Conservation (phyloP, 2,329 filamentous ascomycete genomes). For the Sporothrix protearum region DNA sequence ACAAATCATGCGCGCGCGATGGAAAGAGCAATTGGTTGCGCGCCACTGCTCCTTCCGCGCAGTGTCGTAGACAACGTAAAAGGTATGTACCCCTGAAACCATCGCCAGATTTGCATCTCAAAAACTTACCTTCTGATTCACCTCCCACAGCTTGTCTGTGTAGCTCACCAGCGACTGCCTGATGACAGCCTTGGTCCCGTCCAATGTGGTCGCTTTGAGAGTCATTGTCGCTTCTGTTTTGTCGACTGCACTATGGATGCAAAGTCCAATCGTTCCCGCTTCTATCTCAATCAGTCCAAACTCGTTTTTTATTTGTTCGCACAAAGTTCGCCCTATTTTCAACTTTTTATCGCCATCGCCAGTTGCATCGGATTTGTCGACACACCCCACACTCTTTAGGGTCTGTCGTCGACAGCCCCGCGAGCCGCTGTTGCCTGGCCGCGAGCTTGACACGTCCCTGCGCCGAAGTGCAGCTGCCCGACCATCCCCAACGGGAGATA, state of each 20-base stretch:
- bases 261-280: neutral
- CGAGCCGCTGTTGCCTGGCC: neutral
- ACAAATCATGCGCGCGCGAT: neutral
- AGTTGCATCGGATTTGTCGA: conserved; percentile 1
- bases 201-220: neutral
- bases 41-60: neutral
- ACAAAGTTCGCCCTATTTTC: too few species aligned
- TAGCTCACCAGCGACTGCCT: conserved; percentile 16
- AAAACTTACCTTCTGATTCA: conserved; percentile 22
- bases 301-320: too few species aligned
- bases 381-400: conserved; percentile 4
- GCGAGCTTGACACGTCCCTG: neutral
- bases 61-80: neutral
- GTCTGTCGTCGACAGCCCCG: neutral
- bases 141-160: conserved; percentile 17
- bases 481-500: conserved; percentile 18
- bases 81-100: neutral
- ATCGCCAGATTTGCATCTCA: neutral
- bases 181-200: neutral
- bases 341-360: neutral
- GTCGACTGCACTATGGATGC: neutral
- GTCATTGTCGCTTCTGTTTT: conserved; percentile 5
- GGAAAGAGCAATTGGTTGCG: neutral
- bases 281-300: too few species aligned
- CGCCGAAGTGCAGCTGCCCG: neutral